These are phyloP conservation scores for Sarocladiaceae sp. DNA, from an alignment of 2,329 filamentous ascomycete genomes.

Conservation along the genomic window DNA sequence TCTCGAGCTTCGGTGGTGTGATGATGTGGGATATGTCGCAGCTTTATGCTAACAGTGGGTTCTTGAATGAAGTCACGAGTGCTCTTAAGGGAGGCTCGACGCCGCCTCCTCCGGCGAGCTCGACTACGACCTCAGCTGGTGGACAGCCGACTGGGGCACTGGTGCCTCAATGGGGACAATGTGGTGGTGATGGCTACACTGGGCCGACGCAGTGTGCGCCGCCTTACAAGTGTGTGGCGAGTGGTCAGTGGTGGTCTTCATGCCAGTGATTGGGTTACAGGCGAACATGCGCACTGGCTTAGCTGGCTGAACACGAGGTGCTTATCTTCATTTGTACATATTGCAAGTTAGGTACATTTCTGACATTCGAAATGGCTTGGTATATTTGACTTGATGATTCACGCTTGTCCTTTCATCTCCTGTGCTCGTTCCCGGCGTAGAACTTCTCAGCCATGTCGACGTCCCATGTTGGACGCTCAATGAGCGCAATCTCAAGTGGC, in stretches of 20 bases:
- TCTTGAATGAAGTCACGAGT: constrained; percentile 40
- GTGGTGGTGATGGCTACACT: constrained; percentile 11
- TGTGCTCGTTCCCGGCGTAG: constrained; percentile 48
- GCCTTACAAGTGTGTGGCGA: background rate
- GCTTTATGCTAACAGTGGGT: constrained; percentile 53
- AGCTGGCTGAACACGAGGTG: background rate
- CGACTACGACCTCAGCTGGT: background rate
- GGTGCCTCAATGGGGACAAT: constrained; percentile 11
- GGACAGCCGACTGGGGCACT: background rate
- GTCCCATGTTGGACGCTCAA: constrained; percentile 84
- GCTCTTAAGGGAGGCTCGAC: constrained; percentile 21
- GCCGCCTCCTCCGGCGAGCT: background rate
- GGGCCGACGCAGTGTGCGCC: constrained; percentile 10
- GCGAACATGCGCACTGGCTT: background rate
- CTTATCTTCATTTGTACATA: constrained; percentile 4
- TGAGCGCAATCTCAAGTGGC: constrained; percentile 72
- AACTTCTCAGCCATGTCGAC: constrained; percentile 72
- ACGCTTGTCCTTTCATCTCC: background rate
- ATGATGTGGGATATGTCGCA: constrained; percentile 69
- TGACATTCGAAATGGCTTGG: background rate
- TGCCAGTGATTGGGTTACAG: background rate
- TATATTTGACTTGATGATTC: background rate
- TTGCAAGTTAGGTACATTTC: background rate
- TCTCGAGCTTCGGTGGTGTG: constrained; percentile 59
- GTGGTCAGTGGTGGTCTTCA: background rate